Percentiles rank a stretch among this genome's conserved stretches.
These are phyloP conservation scores for Gynostemma pentaphyllum DNA, from an alignment of 306 rosid species.

Conservation along the genomic window DNA sequence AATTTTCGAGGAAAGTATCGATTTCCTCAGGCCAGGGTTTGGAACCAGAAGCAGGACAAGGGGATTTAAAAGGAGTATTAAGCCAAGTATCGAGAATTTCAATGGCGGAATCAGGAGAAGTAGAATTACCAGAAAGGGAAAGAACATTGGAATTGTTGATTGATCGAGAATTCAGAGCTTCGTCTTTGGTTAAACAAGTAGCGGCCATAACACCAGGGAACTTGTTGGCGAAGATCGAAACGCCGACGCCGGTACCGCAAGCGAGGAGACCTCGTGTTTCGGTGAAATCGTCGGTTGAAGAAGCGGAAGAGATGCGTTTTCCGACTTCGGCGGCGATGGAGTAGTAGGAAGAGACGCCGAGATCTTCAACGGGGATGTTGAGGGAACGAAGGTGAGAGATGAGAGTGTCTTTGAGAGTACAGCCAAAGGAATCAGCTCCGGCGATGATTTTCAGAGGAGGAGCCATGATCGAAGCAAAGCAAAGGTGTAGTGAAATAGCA, in stretches of 20 bases:
- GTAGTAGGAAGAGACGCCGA: slow-evolving; percentile 74
- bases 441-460: slow-evolving; percentile 48
- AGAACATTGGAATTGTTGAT: slow-evolving; percentile 87
- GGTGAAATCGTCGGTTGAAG: slow-evolving; percentile 11
- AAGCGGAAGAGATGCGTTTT: slow-evolving; percentile 49
- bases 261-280: slow-evolving; percentile 62
- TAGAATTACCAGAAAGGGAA: slow-evolving; percentile 66
- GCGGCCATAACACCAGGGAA: slow-evolving; percentile 69
- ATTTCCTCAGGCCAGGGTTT: slow-evolving; percentile 63
- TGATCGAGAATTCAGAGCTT: slow-evolving; percentile 65
- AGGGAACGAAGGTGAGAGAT: slow-evolving; percentile 59
- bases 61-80: slow-evolving; percentile 56
- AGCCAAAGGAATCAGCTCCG: slow-evolving; percentile 65
- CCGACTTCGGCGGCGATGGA: slow-evolving; percentile 86
- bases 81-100: slow-evolving; percentile 64
- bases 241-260: slow-evolving; percentile 88
- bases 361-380: slow-evolving; percentile 63
- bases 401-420: slow-evolving; percentile 57
- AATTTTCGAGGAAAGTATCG: slow-evolving; percentile 37
- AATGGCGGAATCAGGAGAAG: slow-evolving; percentile 41
- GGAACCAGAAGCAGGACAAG: slow-evolving; percentile 53
- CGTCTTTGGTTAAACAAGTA: slow-evolving; percentile 46
- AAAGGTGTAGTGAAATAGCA: too few relatives aligned
- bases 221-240: slow-evolving; percentile 83
- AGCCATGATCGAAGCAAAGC: slow-evolving; percentile 28